Evolutionary conservation across 2,329 filamentous ascomycete genomes (phyloP).

Genomic region (Elsinoe ampelina): DNA sequence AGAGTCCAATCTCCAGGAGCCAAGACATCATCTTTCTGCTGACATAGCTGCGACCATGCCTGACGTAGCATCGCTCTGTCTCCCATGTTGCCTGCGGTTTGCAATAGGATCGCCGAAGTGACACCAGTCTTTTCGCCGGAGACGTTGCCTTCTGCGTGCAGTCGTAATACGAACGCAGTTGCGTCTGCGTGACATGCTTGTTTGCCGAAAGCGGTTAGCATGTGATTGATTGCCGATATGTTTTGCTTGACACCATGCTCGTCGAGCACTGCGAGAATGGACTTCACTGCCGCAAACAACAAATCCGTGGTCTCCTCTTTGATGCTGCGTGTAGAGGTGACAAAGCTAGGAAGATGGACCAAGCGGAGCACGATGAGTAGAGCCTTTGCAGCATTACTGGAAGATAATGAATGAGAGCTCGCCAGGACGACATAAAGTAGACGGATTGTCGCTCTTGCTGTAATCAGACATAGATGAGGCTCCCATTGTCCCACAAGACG

Average conservation of each 20-base stretch:
- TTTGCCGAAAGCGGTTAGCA: background rate
- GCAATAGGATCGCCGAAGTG: slow-evolving; percentile 19
- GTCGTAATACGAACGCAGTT: background rate
- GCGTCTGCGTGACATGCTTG: background rate
- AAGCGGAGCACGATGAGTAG: background rate
- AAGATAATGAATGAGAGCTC: background rate
- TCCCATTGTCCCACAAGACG: background rate
- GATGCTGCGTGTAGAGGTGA: background rate
- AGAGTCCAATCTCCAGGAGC: slow-evolving; percentile 21
- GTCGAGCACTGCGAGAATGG: background rate
- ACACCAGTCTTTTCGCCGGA: background rate
- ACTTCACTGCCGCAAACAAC: background rate
- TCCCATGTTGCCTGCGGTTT: slow-evolving; percentile 25
- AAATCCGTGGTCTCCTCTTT: background rate
- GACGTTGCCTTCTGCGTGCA: background rate
- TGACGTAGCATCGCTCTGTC: slow-evolving; percentile 22
- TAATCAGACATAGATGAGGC: background rate
- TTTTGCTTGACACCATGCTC: background rate
- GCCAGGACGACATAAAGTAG: background rate
- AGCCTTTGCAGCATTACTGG: background rate
- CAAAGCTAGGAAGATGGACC: background rate
- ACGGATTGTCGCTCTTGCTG: background rate
- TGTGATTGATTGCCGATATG: background rate
- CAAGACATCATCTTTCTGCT: slow-evolving; percentile 12
- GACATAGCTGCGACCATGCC: slow-evolving; percentile 26